phyloP scores from a whole-genome alignment of 768 basidiomycete species.

The Rhizopogon vinicolor region DNA sequence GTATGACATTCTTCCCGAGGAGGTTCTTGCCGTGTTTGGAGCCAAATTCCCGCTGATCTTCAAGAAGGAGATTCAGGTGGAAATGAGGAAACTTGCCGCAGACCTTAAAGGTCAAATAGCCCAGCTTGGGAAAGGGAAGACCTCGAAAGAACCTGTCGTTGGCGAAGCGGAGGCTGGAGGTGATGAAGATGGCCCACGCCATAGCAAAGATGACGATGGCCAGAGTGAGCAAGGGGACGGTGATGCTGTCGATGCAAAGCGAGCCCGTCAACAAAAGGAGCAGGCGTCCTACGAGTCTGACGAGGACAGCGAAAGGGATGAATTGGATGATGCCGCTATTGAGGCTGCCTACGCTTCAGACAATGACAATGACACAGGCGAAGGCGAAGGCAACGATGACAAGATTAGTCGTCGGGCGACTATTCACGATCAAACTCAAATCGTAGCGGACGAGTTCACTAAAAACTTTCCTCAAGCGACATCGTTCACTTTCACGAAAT shows the following conservation, averaged over 20 bases:
- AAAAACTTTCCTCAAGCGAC: slow-evolving; percentile 59
- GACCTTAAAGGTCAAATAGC: slow-evolving; percentile 75
- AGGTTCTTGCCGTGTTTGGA: slow-evolving; percentile 70
- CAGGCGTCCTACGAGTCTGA: slow-evolving; percentile 69
- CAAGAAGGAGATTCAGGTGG: slow-evolving; percentile 80
- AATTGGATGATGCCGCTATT: slow-evolving; percentile 51
- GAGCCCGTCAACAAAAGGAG: slow-evolving; percentile 64
- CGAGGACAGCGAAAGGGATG: slow-evolving; percentile 42
- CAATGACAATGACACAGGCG: slow-evolving; percentile 33
- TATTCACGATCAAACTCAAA: slow-evolving; percentile 38
- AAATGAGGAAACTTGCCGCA: slow-evolving; percentile 81
- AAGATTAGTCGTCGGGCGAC: slow-evolving; percentile 17
- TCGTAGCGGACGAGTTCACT: slow-evolving; percentile 49
- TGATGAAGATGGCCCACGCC: slow-evolving; percentile 38
- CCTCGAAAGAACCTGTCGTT: slow-evolving; percentile 36
- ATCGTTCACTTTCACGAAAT: slow-evolving; percentile 65
- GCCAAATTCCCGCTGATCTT: slow-evolving; percentile 73
- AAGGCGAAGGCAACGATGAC: slow-evolving; percentile 21
- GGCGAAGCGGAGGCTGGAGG: slow-evolving; percentile 44
- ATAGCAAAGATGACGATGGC: slow-evolving; percentile 52
- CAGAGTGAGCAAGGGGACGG: slow-evolving; percentile 78
- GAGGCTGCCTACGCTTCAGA: slow-evolving; percentile 61
- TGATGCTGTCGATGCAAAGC: slow-evolving; percentile 78
- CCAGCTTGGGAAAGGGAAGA: slow-evolving; percentile 80
- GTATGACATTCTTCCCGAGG: slow-evolving; percentile 67